Percentiles rank a stretch among this genome's conserved stretches.
Conservation (phyloP, 345 rosid species). For the Raphanus sativus region DNA sequence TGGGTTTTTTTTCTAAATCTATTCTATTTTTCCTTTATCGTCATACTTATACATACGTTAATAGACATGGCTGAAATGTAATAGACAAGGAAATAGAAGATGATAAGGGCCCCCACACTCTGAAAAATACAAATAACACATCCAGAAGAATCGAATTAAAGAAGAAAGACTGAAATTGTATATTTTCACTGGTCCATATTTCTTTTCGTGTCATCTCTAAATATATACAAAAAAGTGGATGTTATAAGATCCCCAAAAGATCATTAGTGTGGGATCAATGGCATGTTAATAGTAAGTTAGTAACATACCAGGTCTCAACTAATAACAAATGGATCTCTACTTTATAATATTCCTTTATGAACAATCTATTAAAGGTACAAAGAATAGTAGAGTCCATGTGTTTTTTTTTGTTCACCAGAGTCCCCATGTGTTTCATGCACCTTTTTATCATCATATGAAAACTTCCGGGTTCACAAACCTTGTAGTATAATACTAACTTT, state of each 20-base stretch:
- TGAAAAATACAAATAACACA: slow-evolving; percentile 3
- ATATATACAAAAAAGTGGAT: background rate
- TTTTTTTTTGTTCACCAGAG: background rate
- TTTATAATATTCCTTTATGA: slow-evolving; percentile 1
- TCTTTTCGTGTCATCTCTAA: background rate
- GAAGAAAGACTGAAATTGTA: background rate
- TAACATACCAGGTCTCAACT: background rate
- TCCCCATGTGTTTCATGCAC: slow-evolving; percentile 31
- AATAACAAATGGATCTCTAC: background rate
- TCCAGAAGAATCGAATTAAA: background rate
- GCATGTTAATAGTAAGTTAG: background rate
- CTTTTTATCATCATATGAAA: slow-evolving; percentile 2
- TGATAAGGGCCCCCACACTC: slow-evolving; percentile 6
- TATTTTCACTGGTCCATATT: background rate
- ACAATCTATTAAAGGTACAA: slow-evolving; percentile 2
- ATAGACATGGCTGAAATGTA: background rate
- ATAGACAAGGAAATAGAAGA: background rate
- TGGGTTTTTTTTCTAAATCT: background rate
- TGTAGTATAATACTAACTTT: background rate
- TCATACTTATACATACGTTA: background rate
- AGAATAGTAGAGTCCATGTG: slow-evolving; percentile 22
- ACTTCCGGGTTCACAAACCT: slow-evolving; percentile 18
- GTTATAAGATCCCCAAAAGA: background rate
- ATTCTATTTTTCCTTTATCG: background rate
- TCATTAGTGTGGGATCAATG: background rate